These are phyloP conservation scores for Spatholobus suberectus DNA, from an alignment of 306 rosid genomes.

Conservation along the genomic window DNA sequence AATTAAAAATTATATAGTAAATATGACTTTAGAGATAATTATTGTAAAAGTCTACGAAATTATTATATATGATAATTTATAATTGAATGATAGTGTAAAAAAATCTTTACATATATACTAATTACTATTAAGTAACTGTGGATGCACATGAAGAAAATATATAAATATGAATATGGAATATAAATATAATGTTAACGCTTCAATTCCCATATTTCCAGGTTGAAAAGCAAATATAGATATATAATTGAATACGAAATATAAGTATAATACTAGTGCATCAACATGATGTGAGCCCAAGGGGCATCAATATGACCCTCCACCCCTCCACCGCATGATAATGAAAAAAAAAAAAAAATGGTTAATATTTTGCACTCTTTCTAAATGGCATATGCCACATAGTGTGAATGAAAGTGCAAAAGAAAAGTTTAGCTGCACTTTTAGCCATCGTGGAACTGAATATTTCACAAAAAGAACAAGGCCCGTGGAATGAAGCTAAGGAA, in stretches of 20 bases:
- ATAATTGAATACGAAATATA: too few relatives aligned
- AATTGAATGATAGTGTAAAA: too few relatives aligned
- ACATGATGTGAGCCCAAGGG: not conserved
- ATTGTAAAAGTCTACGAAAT: too few relatives aligned
- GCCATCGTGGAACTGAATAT: slow-evolving; percentile 31
- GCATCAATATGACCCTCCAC: not conserved
- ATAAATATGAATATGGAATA: not conserved
- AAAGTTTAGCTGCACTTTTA: slow-evolving; percentile 11
- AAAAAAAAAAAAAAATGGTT: not conserved
- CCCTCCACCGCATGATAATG: too few relatives aligned
- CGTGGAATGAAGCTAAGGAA: not conserved
- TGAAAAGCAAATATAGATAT: not conserved
- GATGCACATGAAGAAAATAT: not conserved
- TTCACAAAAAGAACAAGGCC: not conserved
- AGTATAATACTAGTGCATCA: not conserved
- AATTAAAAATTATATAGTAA: too few relatives aligned
- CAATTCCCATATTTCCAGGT: not conserved
- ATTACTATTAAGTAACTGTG: too few relatives aligned
- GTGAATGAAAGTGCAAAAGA: not conserved
- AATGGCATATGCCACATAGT: not conserved
- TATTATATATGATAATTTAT: too few relatives aligned
- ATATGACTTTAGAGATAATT: too few relatives aligned
- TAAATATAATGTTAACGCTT: not conserved
- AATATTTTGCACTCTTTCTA: not conserved
- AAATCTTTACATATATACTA: too few relatives aligned